phyloP scores from a whole-genome alignment of 192 early-diverging fungal species.

The Mortierella antarctica region DNA sequence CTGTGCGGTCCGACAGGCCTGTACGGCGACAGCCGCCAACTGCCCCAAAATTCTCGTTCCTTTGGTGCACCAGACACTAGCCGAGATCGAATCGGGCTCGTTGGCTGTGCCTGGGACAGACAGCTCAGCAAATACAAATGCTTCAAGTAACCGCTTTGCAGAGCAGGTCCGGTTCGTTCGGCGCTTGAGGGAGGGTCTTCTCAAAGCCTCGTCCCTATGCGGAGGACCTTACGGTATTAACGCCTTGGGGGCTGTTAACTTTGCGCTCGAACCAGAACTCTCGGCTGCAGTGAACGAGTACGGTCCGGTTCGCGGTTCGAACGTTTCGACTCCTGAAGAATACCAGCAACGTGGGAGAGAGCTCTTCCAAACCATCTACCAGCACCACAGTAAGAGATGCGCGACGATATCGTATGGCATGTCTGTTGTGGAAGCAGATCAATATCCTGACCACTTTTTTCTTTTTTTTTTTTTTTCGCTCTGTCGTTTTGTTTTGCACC shows the following conservation, averaged over 20 bases:
- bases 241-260: constrained; percentile 40
- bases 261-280: constrained; percentile 22
- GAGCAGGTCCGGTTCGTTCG: constrained; percentile 33
- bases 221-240: constrained; percentile 50
- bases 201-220: constrained; percentile 29
- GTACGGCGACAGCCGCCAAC: constrained; percentile 34
- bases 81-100: constrained; percentile 16
- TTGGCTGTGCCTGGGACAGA: constrained; percentile 5
- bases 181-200: constrained; percentile 25
- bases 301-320: constrained; percentile 23
- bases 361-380: constrained; percentile 44
- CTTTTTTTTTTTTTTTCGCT: constrained; percentile 2
- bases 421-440: neutral
- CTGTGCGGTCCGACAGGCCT: constrained; percentile 17
- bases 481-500: neutral
- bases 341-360: constrained; percentile 31
- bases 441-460: neutral
- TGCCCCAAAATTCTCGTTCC: constrained; percentile 36
- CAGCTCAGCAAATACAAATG: neutral
- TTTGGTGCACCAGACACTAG: constrained; percentile 29
- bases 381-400: constrained; percentile 25
- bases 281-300: constrained; percentile 13
- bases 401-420: too few species aligned
- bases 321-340: constrained; percentile 5
- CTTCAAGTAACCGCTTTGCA: neutral